Conservation (phyloP, 495 filamentous ascomycete genomes). For the Astrothelium subdiscretum region DNA sequence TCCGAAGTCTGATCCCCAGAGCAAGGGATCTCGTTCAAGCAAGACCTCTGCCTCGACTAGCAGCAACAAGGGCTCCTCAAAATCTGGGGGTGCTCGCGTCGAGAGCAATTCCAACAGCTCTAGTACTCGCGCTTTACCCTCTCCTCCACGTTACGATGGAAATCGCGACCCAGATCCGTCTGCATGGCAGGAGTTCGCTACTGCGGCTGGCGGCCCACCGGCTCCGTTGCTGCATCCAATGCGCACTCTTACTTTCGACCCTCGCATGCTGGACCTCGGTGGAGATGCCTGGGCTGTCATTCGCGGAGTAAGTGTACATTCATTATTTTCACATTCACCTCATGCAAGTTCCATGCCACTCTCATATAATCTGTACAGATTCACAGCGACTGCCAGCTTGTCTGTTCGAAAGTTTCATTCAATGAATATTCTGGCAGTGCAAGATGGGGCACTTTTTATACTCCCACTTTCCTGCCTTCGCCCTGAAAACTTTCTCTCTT, state of each 20-base stretch:
- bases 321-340: not conserved
- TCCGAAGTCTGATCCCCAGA: too few species aligned
- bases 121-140: not conserved
- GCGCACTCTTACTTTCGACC: not conserved
- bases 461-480: not conserved
- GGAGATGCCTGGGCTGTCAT: conserved; percentile 20
- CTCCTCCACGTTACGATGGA: conserved; percentile 18
- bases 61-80: not conserved
- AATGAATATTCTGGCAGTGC: not conserved
- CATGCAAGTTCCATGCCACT: not conserved
- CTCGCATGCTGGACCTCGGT: conserved; percentile 23
- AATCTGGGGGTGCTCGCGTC: not conserved
- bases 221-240: too few species aligned
- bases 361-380: too few species aligned
- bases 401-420: not conserved
- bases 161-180: conserved; percentile 17
- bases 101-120: not conserved
- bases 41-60: not conserved
- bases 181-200: conserved; percentile 5
- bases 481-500: too few species aligned
- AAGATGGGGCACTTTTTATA: not conserved
- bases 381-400: conserved; percentile 9
- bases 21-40: too few species aligned
- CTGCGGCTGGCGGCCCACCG: not conserved
- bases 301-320: conserved; percentile 22